Conservation (phyloP, 2,329 filamentous ascomycete genomes). For the Curvularia sp. region DNA sequence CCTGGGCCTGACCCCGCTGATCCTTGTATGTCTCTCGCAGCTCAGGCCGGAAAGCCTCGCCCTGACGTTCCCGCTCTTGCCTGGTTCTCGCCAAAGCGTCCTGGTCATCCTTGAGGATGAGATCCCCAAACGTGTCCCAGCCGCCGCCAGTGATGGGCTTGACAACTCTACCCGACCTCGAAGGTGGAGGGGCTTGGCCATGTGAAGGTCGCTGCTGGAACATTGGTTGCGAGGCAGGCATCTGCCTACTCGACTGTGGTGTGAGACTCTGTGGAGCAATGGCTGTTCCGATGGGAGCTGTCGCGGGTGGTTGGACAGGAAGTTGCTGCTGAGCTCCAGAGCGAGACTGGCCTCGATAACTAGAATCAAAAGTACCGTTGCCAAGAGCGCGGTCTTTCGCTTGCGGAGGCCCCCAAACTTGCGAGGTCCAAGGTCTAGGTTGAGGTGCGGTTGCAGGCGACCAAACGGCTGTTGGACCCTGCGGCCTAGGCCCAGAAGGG, state of each 20-base stretch:
- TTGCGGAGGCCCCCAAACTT: conserved; percentile 77
- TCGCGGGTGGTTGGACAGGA: conserved; percentile 35
- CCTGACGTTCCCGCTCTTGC: conserved; percentile 40
- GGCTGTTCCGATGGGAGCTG: conserved; percentile 35
- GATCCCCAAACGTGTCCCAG: conserved; percentile 44
- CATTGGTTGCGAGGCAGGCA: conserved; percentile 31
- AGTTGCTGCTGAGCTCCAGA: conserved; percentile 40
- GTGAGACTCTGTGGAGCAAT: conserved; percentile 27
- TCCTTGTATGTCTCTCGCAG: conserved; percentile 46
- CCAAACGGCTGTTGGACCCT: conserved; percentile 39
- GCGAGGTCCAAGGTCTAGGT: conserved; percentile 51
- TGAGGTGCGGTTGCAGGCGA: conserved; percentile 35
- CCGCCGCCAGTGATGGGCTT: conserved; percentile 40
- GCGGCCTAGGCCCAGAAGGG: conserved; percentile 34
- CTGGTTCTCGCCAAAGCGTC: conserved; percentile 33
- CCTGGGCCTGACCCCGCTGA: conserved; percentile 40
- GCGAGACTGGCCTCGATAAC: conserved; percentile 60
- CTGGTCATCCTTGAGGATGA: conserved; percentile 43
- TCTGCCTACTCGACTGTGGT: conserved; percentile 27
- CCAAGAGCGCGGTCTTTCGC: conserved; percentile 73
- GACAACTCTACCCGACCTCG: conserved; percentile 36
- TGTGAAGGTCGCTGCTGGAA: conserved; percentile 29
- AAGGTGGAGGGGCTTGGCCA: conserved; percentile 22
- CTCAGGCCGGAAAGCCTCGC: conserved; percentile 42
- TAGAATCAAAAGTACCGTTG: conserved; percentile 77